phyloP scores from a whole-genome alignment of 768 basidiomycete genomes.

The Termitomyces sp. region DNA sequence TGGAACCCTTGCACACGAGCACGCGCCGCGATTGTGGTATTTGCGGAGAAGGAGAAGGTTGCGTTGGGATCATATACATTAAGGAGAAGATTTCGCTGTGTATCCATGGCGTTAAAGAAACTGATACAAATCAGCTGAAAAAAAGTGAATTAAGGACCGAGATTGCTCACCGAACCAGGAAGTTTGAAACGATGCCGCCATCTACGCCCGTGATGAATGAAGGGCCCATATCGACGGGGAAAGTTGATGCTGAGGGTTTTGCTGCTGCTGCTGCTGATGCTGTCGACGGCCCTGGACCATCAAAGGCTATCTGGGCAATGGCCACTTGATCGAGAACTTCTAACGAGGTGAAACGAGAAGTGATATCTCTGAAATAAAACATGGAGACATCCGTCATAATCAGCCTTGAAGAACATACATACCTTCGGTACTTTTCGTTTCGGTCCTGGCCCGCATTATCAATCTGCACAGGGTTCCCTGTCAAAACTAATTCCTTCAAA shows the following conservation, averaged over 20 bases:
- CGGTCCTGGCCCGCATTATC: slow-evolving; percentile 51
- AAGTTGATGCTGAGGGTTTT: slow-evolving; percentile 60
- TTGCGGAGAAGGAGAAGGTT: slow-evolving; percentile 89
- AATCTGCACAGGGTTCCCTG: slow-evolving; percentile 73
- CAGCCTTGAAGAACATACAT: slow-evolving; percentile 33
- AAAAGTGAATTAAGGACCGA: background rate
- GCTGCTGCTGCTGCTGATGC: slow-evolving; percentile 31
- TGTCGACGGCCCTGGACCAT: slow-evolving; percentile 54
- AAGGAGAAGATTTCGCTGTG: slow-evolving; percentile 57
- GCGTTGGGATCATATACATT: slow-evolving; percentile 79
- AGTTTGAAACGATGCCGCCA: slow-evolving; percentile 61
- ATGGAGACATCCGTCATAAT: background rate
- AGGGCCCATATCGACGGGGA: slow-evolving; percentile 70
- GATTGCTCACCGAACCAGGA: slow-evolving; percentile 65
- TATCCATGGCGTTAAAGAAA: slow-evolving; percentile 84
- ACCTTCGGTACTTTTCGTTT: slow-evolving; percentile 69
- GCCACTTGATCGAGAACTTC: slow-evolving; percentile 82
- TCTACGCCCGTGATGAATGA: slow-evolving; percentile 77
- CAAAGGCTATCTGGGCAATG: slow-evolving; percentile 76
- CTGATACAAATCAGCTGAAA: slow-evolving; percentile 30
- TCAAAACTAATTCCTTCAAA: slow-evolving; percentile 67
- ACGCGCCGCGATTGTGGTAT: slow-evolving; percentile 76
- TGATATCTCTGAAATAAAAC: slow-evolving; percentile 56
- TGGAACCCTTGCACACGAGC: slow-evolving; percentile 72
- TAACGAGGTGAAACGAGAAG: slow-evolving; percentile 74